phyloP scores from a whole-genome alignment of 306 rosid species.

The Ormosia emarginata region DNA sequence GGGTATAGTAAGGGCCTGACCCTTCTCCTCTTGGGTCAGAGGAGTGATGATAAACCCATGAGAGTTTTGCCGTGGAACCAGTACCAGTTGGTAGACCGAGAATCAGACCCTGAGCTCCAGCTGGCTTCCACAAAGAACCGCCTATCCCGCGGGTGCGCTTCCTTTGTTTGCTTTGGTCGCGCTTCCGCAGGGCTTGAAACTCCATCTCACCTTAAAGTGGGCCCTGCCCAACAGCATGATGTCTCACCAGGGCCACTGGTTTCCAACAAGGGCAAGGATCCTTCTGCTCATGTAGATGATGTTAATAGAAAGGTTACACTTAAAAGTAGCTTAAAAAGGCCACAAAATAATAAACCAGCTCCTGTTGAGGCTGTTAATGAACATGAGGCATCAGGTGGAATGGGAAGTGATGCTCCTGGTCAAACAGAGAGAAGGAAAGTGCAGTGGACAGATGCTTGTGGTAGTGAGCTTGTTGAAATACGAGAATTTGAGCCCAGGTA shows the following conservation, averaged over 20 bases:
- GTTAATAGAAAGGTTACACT: conserved; percentile 41
- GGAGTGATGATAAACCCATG: conserved; percentile 75
- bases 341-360: conserved; percentile 29
- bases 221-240: conserved; percentile 70
- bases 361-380: conserved; percentile 37
- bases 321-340: conserved; percentile 73
- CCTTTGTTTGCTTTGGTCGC: conserved; percentile 79
- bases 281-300: conserved; percentile 28
- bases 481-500: conserved; percentile 86
- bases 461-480: conserved; percentile 67
- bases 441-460: conserved; percentile 85
- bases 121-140: conserved; percentile 80
- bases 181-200: conserved; percentile 68
- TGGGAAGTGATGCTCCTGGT: conserved; percentile 35
- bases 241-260: conserved; percentile 44
- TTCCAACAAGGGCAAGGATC: conserved; percentile 47
- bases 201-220: conserved; percentile 68
- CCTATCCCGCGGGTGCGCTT: conserved; percentile 66
- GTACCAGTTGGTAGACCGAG: conserved; percentile 86
- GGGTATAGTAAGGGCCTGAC: conserved; percentile 80
- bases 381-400: conserved; percentile 30
- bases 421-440: conserved; percentile 60
- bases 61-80: conserved; percentile 88
- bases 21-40: conserved; percentile 80
- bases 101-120: conserved; percentile 72